Percentiles rank a stretch among this genome's conserved stretches.
phyloP scores from a whole-genome alignment of 208 protist species.

The Leishmania turanica region DNA sequence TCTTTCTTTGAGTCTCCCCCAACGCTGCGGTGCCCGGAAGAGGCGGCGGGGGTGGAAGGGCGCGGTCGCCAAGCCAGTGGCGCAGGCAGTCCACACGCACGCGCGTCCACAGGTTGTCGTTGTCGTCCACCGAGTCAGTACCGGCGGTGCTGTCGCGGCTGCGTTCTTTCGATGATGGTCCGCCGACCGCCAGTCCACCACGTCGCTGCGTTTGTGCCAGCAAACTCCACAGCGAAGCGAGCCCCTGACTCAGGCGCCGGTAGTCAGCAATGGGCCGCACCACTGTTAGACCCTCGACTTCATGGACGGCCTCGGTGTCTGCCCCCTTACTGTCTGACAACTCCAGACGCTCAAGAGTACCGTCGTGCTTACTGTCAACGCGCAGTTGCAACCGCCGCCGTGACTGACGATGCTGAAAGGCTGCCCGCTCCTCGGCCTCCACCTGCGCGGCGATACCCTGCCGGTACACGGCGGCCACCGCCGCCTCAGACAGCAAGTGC shows the following conservation, averaged over 20 bases:
- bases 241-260: slow-evolving; percentile 16
- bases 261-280: slow-evolving; percentile 22
- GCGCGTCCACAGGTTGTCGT: slow-evolving; percentile 14
- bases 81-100: slow-evolving; percentile 14
- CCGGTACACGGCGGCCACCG: slow-evolving; percentile 49
- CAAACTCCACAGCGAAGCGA: slow-evolving; percentile 11
- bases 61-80: slow-evolving; percentile 6
- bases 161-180: slow-evolving; percentile 1
- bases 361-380: not conserved
- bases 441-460: slow-evolving; percentile 35
- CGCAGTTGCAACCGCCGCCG: slow-evolving; percentile 15
- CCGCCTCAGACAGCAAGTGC: slow-evolving; percentile 41
- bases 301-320: not conserved
- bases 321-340: not conserved
- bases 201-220: slow-evolving; percentile 1
- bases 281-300: slow-evolving; percentile 4
- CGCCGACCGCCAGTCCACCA: not conserved
- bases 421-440: slow-evolving; percentile 35
- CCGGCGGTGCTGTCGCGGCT: not conserved
- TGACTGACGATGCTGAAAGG: slow-evolving; percentile 10
- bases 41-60: slow-evolving; percentile 13
- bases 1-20: not conserved
- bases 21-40: slow-evolving; percentile 3
- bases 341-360: not conserved
- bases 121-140: not conserved